phyloP scores from a whole-genome alignment of 2,329 filamentous ascomycete genomes.

The Diplodia intermedia region DNA sequence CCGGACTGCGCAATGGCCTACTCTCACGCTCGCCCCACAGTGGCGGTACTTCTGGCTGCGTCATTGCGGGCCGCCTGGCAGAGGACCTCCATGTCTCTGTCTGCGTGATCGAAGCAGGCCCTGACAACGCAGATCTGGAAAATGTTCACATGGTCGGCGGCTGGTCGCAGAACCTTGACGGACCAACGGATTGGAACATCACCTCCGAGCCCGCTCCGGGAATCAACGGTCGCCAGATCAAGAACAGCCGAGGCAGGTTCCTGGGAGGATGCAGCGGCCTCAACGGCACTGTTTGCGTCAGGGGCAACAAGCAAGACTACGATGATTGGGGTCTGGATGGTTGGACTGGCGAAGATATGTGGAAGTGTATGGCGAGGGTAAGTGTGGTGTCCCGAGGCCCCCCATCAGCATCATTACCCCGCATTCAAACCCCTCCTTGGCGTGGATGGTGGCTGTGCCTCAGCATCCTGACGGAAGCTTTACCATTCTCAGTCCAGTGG shows the following conservation, averaged over 20 bases:
- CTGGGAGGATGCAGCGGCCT: constrained; percentile 59
- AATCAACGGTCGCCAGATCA: constrained; percentile 54
- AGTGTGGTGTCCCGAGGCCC: not conserved
- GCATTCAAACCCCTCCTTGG: not conserved
- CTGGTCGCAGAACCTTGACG: constrained; percentile 57
- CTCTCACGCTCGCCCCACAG: constrained; percentile 38
- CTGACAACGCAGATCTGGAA: constrained; percentile 54
- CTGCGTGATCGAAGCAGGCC: constrained; percentile 58
- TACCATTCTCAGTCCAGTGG: not conserved
- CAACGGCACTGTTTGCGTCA: constrained; percentile 60
- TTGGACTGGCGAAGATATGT: constrained; percentile 64
- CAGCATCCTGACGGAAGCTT: not conserved
- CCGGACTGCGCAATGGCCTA: constrained; percentile 16
- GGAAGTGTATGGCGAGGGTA: constrained; percentile 61
- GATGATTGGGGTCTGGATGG: constrained; percentile 64
- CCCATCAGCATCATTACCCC: not conserved
- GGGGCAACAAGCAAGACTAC: constrained; percentile 57
- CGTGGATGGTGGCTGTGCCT: not conserved
- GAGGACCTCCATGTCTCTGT: constrained; percentile 53
- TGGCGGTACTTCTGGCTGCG: constrained; percentile 58
- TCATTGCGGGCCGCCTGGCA: constrained; percentile 57
- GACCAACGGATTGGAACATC: constrained; percentile 61
- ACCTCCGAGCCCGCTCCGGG: constrained; percentile 50
- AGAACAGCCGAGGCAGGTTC: constrained; percentile 58
- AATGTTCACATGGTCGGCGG: constrained; percentile 61